A percentile compares a stretch with the other conserved stretches of the same genome.
phyloP scores from a whole-genome alignment of 2,329 filamentous ascomycete genomes.

The Talaromyces pinophilus region DNA sequence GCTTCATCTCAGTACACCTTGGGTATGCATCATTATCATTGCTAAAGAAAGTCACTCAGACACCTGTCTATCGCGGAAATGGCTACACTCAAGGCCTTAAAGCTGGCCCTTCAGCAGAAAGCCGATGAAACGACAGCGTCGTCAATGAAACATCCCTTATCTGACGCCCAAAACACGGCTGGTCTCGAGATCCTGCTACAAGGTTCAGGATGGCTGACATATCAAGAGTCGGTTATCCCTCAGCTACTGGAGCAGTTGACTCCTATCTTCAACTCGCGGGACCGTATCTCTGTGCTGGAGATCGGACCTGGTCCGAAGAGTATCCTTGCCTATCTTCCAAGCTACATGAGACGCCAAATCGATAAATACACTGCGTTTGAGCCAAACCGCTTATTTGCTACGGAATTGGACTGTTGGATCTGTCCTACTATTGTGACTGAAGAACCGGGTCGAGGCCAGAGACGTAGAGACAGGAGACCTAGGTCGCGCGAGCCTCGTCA shows the following conservation, averaged over 20 bases:
- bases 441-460: not conserved
- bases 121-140: not conserved
- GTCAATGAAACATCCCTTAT: not conserved
- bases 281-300: constrained; percentile 57
- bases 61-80: not conserved
- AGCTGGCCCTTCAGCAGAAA: not conserved
- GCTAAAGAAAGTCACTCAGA: constrained; percentile 27
- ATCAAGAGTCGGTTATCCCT: not conserved
- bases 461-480: not conserved
- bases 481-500: not conserved
- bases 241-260: constrained; percentile 45
- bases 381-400: not conserved
- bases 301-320: constrained; percentile 61
- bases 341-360: not conserved
- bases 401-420: not conserved
- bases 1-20: not conserved
- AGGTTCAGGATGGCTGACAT: not conserved
- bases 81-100: not conserved
- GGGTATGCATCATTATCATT: constrained; percentile 22
- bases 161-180: not conserved
- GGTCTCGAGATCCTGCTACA: not conserved
- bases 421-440: not conserved
- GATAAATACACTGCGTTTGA: not conserved
- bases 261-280: constrained; percentile 45
- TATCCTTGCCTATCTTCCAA: constrained; percentile 54